phyloP scores from a whole-genome alignment of 140 eudicot species.

The Artemisia princeps region DNA sequence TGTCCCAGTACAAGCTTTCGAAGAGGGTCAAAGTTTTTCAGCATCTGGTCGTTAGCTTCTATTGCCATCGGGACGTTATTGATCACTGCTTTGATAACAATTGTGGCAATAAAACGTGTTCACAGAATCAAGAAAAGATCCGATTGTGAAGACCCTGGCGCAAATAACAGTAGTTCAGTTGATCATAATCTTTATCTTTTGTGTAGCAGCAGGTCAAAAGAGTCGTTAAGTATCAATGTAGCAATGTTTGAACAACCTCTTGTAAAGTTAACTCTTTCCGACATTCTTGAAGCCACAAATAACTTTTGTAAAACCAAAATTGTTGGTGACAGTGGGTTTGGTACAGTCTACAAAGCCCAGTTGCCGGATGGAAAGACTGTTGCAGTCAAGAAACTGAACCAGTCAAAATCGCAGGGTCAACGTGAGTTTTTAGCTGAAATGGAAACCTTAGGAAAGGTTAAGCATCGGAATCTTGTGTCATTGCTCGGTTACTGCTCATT shows the following conservation, averaged over 20 bases:
- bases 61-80: constrained; percentile 29
- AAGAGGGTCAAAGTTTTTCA: constrained; percentile 31
- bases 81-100: constrained; percentile 27
- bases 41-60: constrained; percentile 36
- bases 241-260: constrained; percentile 82
- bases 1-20: constrained; percentile 39
- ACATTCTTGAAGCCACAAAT: constrained; percentile 68
- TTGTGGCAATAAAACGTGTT: constrained; percentile 34
- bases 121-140: constrained; percentile 24
- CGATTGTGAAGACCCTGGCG: constrained; percentile 36
- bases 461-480: constrained; percentile 67
- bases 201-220: constrained; percentile 72
- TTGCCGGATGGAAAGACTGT: constrained; percentile 51
- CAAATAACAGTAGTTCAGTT: constrained; percentile 33
- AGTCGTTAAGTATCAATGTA: constrained; percentile 72
- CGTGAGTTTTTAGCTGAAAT: constrained; percentile 80
- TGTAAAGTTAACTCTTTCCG: constrained; percentile 48
- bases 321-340: constrained; percentile 80
- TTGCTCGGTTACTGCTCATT: constrained; percentile 72
- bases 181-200: constrained; percentile 51
- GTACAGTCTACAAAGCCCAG: constrained; percentile 75
- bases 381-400: constrained; percentile 75
- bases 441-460: constrained; percentile 82
- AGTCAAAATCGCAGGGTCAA: constrained; percentile 62
- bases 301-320: constrained; percentile 62